phyloP scores from a whole-genome alignment of 1,139 yeast genomes.

The Saccharomyces hybrid region DNA sequence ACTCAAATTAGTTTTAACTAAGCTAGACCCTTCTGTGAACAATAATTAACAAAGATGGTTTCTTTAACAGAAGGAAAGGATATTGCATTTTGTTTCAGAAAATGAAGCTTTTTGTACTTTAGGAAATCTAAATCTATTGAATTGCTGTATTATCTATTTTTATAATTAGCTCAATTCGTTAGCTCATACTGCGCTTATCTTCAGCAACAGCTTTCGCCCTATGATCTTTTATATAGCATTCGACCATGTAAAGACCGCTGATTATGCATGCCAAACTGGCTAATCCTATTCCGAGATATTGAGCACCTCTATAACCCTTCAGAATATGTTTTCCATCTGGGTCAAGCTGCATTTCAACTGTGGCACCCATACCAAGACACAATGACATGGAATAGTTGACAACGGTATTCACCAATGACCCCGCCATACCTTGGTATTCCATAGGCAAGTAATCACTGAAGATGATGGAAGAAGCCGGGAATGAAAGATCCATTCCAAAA shows the following conservation, averaged over 20 bases:
- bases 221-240: conserved; percentile 2
- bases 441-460: conserved; percentile 44
- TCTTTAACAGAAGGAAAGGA: too few relatives aligned
- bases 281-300: conserved; percentile 33
- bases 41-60: too few relatives aligned
- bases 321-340: conserved; percentile 27
- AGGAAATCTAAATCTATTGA: not conserved
- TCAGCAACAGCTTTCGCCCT: not conserved
- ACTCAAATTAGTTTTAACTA: too few relatives aligned
- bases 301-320: conserved; percentile 39
- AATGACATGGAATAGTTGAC: conserved; percentile 49
- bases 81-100: too few relatives aligned
- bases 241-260: conserved; percentile 9
- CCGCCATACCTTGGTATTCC: conserved; percentile 54
- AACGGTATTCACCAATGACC: conserved; percentile 48
- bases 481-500: conserved; percentile 55
- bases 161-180: not conserved
- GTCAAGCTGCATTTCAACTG: conserved; percentile 39
- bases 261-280: conserved; percentile 17
- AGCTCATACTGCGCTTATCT: not conserved
- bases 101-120: too few relatives aligned
- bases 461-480: conserved; percentile 50
- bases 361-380: conserved; percentile 45
- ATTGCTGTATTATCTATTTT: not conserved
- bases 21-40: too few relatives aligned